Evolutionary conservation across 768 basidiomycete species (phyloP).

Genomic region (Russula sp.): DNA sequence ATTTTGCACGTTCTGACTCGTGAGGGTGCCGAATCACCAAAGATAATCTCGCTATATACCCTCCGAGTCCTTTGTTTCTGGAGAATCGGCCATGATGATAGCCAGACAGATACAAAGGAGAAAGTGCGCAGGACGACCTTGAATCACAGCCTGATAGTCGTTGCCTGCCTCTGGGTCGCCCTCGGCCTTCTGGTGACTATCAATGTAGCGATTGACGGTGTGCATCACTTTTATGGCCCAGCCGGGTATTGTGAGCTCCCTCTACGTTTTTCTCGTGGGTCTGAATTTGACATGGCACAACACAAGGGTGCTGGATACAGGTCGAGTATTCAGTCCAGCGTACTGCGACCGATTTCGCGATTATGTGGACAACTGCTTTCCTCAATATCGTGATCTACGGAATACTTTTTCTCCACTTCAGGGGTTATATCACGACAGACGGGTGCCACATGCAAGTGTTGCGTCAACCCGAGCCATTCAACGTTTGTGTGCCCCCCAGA

Average conservation of each 20-base stretch:
- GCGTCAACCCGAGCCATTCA: neutral
- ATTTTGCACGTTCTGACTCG: neutral
- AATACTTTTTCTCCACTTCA: conserved; percentile 38
- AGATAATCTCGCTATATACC: conserved; percentile 36
- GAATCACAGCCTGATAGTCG: conserved; percentile 17
- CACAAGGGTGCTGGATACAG: conserved; percentile 48
- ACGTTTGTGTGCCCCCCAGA: neutral
- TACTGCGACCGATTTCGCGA: conserved; percentile 42
- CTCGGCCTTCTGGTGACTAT: conserved; percentile 35
- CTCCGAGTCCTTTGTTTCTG: conserved; percentile 32
- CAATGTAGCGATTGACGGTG: conserved; percentile 28
- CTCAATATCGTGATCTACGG: conserved; percentile 38
- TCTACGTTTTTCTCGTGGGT: neutral
- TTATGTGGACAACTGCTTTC: conserved; percentile 41
- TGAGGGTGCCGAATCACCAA: neutral
- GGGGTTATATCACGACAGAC: conserved; percentile 32
- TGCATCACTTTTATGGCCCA: conserved; percentile 34
- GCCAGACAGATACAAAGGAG: neutral
- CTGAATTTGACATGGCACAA: conserved; percentile 23
- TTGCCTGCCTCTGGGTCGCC: conserved; percentile 32
- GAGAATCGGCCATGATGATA: neutral
- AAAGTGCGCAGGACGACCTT: neutral
- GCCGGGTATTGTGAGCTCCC: conserved; percentile 35
- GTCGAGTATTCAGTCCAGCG: conserved; percentile 31
- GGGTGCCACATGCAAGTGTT: conserved; percentile 24